Evolutionary conservation across 2,329 filamentous ascomycete genomes (phyloP).

Genomic region (Teratosphaeria destructans): DNA sequence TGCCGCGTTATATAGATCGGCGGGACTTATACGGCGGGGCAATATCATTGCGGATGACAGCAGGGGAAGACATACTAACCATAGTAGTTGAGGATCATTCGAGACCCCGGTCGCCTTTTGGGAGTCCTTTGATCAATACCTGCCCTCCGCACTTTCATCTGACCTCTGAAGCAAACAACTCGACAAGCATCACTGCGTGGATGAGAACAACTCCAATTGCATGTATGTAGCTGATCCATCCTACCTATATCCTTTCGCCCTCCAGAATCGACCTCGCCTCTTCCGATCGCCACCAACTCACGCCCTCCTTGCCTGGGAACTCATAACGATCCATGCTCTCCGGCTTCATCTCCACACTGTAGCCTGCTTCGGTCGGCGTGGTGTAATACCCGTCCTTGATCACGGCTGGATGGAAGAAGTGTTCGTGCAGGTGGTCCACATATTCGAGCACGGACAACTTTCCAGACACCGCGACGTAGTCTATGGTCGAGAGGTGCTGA

Average conservation of each 20-base stretch:
- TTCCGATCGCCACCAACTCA: constrained; percentile 77
- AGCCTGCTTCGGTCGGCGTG: constrained; percentile 72
- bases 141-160: no score
- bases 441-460: constrained; percentile 73
- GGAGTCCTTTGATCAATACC: no score
- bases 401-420: constrained; percentile 71
- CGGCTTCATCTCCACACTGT: constrained; percentile 88
- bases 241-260: constrained; percentile 34
- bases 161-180: no score
- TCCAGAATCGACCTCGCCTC: constrained; percentile 68
- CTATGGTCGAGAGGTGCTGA: constrained; percentile 82
- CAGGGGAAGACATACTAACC: no score
- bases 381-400: constrained; percentile 82
- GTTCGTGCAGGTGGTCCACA: constrained; percentile 87
- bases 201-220: no score
- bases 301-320: constrained; percentile 65
- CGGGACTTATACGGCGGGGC: no score
- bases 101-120: no score
- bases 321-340: constrained; percentile 72
- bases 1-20: no score
- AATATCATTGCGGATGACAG: no score
- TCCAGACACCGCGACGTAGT: constrained; percentile 78
- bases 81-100: no score
- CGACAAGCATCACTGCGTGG: no score
- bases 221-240: no score